Conservation (phyloP, 495 filamentous ascomycete genomes). For the Podospora appendiculata region DNA sequence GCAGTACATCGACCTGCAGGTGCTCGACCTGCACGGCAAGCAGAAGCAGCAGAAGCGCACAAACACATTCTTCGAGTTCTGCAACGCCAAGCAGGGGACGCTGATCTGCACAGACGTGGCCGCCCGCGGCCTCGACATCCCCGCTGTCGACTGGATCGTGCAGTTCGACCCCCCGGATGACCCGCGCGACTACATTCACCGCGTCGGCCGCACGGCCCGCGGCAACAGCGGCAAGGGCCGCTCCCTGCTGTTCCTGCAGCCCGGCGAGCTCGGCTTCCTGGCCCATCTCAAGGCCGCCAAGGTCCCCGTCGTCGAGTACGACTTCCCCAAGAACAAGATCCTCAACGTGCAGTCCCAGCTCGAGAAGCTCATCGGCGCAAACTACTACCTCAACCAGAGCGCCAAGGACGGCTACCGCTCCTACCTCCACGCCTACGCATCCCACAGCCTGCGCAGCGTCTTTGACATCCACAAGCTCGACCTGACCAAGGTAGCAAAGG, state of each 20-base stretch:
- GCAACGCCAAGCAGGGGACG: slow-evolving; percentile 83
- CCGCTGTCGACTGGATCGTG: slow-evolving; percentile 89
- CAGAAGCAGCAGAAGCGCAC: slow-evolving; percentile 97
- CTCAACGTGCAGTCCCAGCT: slow-evolving; percentile 92
- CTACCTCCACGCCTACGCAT: slow-evolving; percentile 92
- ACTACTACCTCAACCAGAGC: slow-evolving; percentile 92
- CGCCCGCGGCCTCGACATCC: slow-evolving; percentile 89
- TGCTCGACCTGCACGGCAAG: slow-evolving; percentile 83
- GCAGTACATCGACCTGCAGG: slow-evolving; percentile 93
- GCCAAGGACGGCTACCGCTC: slow-evolving; percentile 63
- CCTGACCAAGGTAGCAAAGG: slow-evolving; percentile 82
- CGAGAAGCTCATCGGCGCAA: slow-evolving; percentile 85
- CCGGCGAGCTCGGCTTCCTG: slow-evolving; percentile 85
- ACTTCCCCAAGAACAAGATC: slow-evolving; percentile 87
- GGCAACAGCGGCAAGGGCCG: slow-evolving; percentile 76
- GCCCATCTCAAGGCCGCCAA: slow-evolving; percentile 85
- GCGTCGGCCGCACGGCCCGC: slow-evolving; percentile 89
- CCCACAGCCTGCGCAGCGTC: slow-evolving; percentile 78
- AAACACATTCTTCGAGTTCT: slow-evolving; percentile 97
- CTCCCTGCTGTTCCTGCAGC: slow-evolving; percentile 86
- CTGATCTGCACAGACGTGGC: slow-evolving; percentile 96
- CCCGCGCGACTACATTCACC: slow-evolving; percentile 90
- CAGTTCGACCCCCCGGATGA: slow-evolving; percentile 94
- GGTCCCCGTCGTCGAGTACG: slow-evolving; percentile 92
- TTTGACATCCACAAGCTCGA: slow-evolving; percentile 94